Evolutionary conservation across 768 basidiomycete genomes (phyloP).

Genomic region (Pholiota conissans): DNA sequence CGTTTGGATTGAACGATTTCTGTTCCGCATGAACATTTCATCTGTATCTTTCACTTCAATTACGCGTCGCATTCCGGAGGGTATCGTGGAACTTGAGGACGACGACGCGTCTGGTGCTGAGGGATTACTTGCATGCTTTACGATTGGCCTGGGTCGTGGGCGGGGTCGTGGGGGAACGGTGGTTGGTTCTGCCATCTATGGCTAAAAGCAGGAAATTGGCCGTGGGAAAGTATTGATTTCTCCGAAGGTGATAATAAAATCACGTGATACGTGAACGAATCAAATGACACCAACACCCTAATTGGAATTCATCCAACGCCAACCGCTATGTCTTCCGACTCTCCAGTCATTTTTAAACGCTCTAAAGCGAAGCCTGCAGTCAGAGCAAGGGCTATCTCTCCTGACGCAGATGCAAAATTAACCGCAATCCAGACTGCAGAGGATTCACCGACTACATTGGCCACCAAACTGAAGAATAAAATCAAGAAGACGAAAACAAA

Average conservation of each 20-base stretch:
- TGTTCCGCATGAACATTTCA: conserved; percentile 69
- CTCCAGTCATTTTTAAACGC: conserved; percentile 52
- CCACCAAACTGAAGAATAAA: conserved; percentile 71
- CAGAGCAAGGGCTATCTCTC: conserved; percentile 40
- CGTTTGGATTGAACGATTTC: conserved; percentile 48
- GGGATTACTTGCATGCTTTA: conserved; percentile 20
- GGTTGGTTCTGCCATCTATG: conserved; percentile 31
- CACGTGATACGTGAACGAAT: conserved; percentile 40
- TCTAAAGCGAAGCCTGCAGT: conserved; percentile 42
- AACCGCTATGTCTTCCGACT: conserved; percentile 36
- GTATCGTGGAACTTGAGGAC: conserved; percentile 5
- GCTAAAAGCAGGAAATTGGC: conserved; percentile 30
- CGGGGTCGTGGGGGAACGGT: conserved; percentile 57
- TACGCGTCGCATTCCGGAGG: conserved; percentile 10
- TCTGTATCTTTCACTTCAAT: conserved; percentile 56
- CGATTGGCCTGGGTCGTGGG: conserved; percentile 53
- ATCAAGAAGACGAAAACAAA: conserved; percentile 65
- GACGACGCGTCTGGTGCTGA: conserved; percentile 17
- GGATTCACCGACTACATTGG: conserved; percentile 62
- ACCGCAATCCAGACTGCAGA: conserved; percentile 30
- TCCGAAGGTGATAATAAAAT: conserved; percentile 27
- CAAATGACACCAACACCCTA: not conserved
- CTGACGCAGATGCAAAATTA: conserved; percentile 30
- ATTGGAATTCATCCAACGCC: not conserved
- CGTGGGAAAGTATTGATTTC: conserved; percentile 41